These are phyloP conservation scores for Omphalotus olearius DNA, from an alignment of 1,284 basidiomycete genomes.

Conservation along the genomic window DNA sequence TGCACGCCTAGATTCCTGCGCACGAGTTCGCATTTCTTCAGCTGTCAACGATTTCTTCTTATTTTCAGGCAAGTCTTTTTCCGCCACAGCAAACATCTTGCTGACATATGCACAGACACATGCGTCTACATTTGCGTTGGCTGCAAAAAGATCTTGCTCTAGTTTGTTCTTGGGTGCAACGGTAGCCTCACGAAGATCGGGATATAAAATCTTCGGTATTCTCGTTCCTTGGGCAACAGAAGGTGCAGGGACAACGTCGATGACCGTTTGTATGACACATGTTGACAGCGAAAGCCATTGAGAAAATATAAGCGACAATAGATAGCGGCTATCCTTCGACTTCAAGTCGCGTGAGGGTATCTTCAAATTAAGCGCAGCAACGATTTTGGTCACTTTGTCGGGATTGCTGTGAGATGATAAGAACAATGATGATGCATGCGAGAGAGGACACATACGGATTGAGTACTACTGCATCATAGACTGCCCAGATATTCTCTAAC, in stretches of 20 bases:
- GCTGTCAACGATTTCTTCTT: conserved; percentile 77
- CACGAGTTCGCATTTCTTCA: conserved; percentile 81
- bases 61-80: conserved; percentile 81
- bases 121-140: conserved; percentile 22
- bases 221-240: conserved; percentile 77
- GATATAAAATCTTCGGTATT: conserved; percentile 92
- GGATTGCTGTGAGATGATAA: conserved; percentile 74
- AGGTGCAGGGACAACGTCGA: conserved; percentile 91
- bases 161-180: conserved; percentile 70
- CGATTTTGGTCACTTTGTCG: conserved; percentile 89
- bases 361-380: conserved; percentile 79
- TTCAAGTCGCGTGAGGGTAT: conserved; percentile 88
- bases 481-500: conserved; percentile 95
- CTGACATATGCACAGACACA: conserved; percentile 85
- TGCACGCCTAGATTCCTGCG: conserved; percentile 60
- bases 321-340: conserved; percentile 84
- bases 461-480: conserved; percentile 85
- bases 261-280: conserved; percentile 87
- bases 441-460: conserved; percentile 63
- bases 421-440: conserved; percentile 31
- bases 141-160: conserved; percentile 79
- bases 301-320: conserved; percentile 85
- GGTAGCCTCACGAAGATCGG: conserved; percentile 59
- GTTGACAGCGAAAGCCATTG: conserved; percentile 97
- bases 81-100: conserved; percentile 95